Conservation (phyloP, 2,329 filamentous ascomycete genomes). For the Emmonsia crescens region DNA sequence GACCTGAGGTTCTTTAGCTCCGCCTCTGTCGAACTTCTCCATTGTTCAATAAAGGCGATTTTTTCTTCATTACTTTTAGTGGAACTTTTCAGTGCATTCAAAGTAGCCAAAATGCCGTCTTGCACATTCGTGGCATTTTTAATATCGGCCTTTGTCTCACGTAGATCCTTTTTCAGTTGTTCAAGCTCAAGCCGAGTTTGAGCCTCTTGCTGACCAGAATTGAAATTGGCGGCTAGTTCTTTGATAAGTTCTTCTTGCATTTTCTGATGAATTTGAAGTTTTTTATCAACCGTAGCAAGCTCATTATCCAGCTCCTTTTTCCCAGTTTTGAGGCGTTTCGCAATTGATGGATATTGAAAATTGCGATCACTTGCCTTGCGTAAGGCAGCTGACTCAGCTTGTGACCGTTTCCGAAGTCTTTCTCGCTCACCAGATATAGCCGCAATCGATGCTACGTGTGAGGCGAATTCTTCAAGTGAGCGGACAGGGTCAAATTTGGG, state of each 20-base stretch:
- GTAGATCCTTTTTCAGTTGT: not conserved
- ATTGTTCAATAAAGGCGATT: not conserved
- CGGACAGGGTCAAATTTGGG: not conserved
- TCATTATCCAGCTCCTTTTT: slow-evolving; percentile 15
- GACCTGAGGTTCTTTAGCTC: not conserved
- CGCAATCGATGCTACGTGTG: not conserved
- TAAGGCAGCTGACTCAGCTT: slow-evolving; percentile 27
- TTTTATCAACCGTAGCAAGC: slow-evolving; percentile 15
- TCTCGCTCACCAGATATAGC: not conserved
- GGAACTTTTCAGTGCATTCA: not conserved
- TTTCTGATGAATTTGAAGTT: slow-evolving; percentile 13
- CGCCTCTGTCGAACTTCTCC: not conserved
- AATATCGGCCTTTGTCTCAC: not conserved
- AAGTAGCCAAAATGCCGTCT: not conserved
- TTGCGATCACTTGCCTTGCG: slow-evolving; percentile 15
- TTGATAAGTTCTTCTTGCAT: slow-evolving; percentile 9
- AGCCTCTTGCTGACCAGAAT: not conserved
- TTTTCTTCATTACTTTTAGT: not conserved
- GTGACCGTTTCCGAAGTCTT: not conserved
- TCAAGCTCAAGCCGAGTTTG: not conserved
- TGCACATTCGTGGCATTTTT: not conserved
- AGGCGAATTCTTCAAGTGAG: slow-evolving; percentile 1
- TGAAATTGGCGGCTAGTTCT: not conserved
- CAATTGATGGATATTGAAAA: slow-evolving; percentile 17
- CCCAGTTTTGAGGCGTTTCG: slow-evolving; percentile 15